These are phyloP conservation scores for Zygnema cylindricum DNA, from an alignment of 139 green algal species.

Conservation along the genomic window DNA sequence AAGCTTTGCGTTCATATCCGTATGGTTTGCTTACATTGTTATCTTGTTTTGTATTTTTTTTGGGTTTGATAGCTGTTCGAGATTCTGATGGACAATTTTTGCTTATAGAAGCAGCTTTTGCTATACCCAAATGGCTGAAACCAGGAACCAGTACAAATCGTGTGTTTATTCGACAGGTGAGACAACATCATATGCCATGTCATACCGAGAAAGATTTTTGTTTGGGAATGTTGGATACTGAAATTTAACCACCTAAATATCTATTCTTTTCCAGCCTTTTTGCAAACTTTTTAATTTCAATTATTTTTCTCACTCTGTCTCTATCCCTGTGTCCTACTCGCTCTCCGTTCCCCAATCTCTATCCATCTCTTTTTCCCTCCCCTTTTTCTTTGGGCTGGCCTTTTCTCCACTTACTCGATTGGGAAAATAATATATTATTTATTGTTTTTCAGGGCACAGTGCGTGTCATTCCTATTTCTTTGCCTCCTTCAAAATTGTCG, in stretches of 20 bases:
- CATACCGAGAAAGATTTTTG: neutral
- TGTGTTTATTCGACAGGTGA: conserved; percentile 35
- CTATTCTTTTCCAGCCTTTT: no score
- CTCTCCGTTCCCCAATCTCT: no score
- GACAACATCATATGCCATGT: neutral
- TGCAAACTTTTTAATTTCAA: conserved; percentile 8
- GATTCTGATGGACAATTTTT: conserved; percentile 96
- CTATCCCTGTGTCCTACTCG: no score
- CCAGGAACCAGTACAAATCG: conserved; percentile 62
- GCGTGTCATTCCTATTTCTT: neutral
- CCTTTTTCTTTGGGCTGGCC: no score
- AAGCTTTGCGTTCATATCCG: no score
- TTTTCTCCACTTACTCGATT: no score
- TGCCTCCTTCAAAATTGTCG: neutral
- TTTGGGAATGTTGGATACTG: no score
- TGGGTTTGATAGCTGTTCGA: conserved; percentile 53
- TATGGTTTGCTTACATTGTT: no score
- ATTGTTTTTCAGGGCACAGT: conserved; percentile 21
- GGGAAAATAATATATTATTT: no score
- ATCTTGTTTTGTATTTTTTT: no score
- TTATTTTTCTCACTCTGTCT: neutral
- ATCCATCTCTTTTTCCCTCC: no score
- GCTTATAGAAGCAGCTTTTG: conserved; percentile 92
- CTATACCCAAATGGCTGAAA: conserved; percentile 75
- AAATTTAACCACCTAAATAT: no score